Evolutionary conservation across 2,329 filamentous ascomycete species (phyloP), one percentile per base, ranked within the genome.

Genomic region (Aspergillus ochraceus): DNA sequence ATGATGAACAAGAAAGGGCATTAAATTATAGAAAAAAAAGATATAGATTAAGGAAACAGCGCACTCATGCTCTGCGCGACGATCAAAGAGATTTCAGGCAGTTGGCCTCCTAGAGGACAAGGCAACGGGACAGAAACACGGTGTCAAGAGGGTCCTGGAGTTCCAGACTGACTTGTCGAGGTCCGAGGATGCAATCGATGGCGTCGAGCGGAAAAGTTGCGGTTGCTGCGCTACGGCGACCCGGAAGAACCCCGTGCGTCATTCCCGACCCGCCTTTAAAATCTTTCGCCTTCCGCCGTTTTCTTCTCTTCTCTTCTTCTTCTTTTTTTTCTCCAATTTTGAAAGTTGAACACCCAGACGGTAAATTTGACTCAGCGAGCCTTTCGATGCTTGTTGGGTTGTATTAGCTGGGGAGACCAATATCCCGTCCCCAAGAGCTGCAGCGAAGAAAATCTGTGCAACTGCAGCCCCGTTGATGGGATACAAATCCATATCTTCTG

Each of bases 311-410:
- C 56, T 9, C 55, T 64, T 64, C 68, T 67, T 68, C 68, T 71
- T 68, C 72, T 75, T 71, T 74, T 74, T 75, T 74, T 75, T 74
- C 70, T 71, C 71, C 70, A 76, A 65, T 74, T 71, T 67, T 74
- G 77, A 85, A 86, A 86, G 82, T 86, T 86, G 77, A 80, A 68
- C 73, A 82, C 82, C 79, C 77, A 79, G 60, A 77, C 75, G 74
- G 75, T 74, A 75, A 81, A 86, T 86, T 86, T 86, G 85, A 84
- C 84, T 79, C 78, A 74, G 72, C 80, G 80, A 73, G 75, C 80
- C 65, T 63, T 70, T 72, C 70, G 70, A 79, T 83, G 82, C 79
- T 79, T 81, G 79, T 75, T 74, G 81, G 80, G 86, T 86, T 88
- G 86, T 78, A 81, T 76, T 79, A 79, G 74, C 76, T 79, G 79